phyloP scores from a whole-genome alignment of 1,284 basidiomycete genomes.

The Meira miltonrushii region DNA sequence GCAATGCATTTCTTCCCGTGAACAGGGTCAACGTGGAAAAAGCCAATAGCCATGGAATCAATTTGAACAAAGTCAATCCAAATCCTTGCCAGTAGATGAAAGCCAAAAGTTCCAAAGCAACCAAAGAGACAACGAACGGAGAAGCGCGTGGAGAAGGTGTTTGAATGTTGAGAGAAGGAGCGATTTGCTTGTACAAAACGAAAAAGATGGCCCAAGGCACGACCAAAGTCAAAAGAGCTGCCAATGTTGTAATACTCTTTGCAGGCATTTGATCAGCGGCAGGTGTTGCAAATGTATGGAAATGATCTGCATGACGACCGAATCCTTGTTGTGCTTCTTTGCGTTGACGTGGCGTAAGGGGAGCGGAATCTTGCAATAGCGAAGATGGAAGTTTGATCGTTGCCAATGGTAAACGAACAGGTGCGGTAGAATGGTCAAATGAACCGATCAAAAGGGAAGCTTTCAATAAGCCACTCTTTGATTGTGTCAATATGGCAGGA shows the following conservation, averaged over 20 bases:
- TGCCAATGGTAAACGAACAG: background rate
- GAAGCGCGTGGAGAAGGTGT: conserved; percentile 18
- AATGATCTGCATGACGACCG: conserved; percentile 17
- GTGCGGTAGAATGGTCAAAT: background rate
- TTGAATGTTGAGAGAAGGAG: conserved; percentile 9
- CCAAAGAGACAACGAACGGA: conserved; percentile 22
- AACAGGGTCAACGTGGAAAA: conserved; percentile 28
- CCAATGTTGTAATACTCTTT: conserved; percentile 25
- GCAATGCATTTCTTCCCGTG: conserved; percentile 28
- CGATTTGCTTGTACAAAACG: conserved; percentile 12
- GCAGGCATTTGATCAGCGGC: conserved; percentile 40
- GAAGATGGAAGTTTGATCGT: background rate
- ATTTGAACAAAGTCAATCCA: conserved; percentile 34
- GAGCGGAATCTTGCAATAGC: background rate
- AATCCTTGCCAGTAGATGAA: conserved; percentile 34
- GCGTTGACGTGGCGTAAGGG: background rate
- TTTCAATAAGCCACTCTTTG: background rate
- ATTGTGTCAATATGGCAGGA: background rate
- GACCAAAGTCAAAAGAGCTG: conserved; percentile 25
- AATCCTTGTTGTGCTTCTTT: conserved; percentile 3
- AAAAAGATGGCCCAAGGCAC: conserved; percentile 34
- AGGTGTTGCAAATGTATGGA: conserved; percentile 34
- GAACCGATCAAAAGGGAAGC: background rate
- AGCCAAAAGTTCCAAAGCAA: conserved; percentile 28
- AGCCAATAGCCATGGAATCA: conserved; percentile 32